Conservation (phyloP, 371 early-diverging fungal species). For the Rhizopus microsporus region DNA sequence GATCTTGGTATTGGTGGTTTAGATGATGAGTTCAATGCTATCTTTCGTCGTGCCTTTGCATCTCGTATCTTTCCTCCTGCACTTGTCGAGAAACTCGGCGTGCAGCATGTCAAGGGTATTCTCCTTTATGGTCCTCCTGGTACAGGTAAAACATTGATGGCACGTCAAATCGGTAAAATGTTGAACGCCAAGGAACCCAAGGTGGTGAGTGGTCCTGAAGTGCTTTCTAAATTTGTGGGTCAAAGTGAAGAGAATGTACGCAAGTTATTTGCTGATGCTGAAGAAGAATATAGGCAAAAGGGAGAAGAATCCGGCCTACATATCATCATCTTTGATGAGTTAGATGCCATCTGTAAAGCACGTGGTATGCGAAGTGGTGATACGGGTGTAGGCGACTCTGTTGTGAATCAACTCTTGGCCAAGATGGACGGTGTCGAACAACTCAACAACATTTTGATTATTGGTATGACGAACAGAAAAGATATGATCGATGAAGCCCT, state of each 20-base stretch:
- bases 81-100: slow-evolving; percentile 95
- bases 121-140: slow-evolving; percentile 95
- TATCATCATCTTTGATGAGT: slow-evolving; percentile 99
- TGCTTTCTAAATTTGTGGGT: slow-evolving; percentile 99
- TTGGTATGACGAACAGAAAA: slow-evolving; percentile 99
- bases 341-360: slow-evolving; percentile 99
- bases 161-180: slow-evolving; percentile 99
- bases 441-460: slow-evolving; percentile 94
- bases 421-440: slow-evolving; percentile 99
- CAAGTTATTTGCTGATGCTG: slow-evolving; percentile 97
- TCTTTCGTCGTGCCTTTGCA: slow-evolving; percentile 99
- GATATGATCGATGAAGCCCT: slow-evolving; percentile 99
- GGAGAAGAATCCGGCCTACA: slow-evolving; percentile 95
- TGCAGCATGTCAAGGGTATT: slow-evolving; percentile 93
- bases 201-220: slow-evolving; percentile 99
- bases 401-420: slow-evolving; percentile 98
- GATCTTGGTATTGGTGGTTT: slow-evolving; percentile 99
- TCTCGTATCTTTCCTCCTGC: slow-evolving; percentile 98
- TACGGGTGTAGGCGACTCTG: slow-evolving; percentile 98
- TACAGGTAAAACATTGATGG: slow-evolving; percentile 99
- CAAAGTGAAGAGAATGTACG: slow-evolving; percentile 99
- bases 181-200: slow-evolving; percentile 96
- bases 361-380: slow-evolving; percentile 93
- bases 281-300: slow-evolving; percentile 93
- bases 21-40: slow-evolving; percentile 95